Evolutionary conservation across 768 basidiomycete species (phyloP).

Genomic region (Agaricus bisporus): DNA sequence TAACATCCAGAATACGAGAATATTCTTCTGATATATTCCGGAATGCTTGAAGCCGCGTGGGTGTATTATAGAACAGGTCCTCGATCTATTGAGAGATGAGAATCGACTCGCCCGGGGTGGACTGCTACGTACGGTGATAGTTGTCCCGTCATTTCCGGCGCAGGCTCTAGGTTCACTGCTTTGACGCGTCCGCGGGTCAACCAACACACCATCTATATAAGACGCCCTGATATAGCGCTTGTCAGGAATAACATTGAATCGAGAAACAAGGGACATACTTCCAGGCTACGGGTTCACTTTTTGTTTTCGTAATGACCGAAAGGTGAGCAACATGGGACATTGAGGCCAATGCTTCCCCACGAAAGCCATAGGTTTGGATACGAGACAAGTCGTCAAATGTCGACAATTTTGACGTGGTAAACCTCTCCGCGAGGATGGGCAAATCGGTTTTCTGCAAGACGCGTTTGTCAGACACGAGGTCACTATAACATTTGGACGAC

Average conservation of each 20-base stretch:
- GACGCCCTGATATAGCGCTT: conserved; percentile 49
- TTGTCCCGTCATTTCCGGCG: conserved; percentile 94
- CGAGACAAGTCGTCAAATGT: conserved; percentile 79
- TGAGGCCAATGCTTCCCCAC: conserved; percentile 94
- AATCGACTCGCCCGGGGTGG: neutral
- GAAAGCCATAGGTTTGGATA: conserved; percentile 92
- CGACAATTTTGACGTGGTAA: conserved; percentile 90
- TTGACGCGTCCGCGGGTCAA: conserved; percentile 64
- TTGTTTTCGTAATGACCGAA: conserved; percentile 87
- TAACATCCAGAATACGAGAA: conserved; percentile 81
- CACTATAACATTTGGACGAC: conserved; percentile 17
- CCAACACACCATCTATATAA: conserved; percentile 74
- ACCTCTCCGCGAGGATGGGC: conserved; percentile 87
- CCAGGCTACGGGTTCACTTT: conserved; percentile 79
- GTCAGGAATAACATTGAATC: neutral
- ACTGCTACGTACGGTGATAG: conserved; percentile 56
- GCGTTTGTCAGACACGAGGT: neutral
- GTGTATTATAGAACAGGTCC: conserved; percentile 92
- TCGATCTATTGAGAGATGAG: conserved; percentile 58
- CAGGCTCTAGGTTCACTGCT: conserved; percentile 78
- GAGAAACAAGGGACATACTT: conserved; percentile 52
- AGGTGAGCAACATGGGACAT: conserved; percentile 92
- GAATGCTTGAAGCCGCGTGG: conserved; percentile 79
- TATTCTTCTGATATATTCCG: conserved; percentile 89
- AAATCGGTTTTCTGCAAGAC: conserved; percentile 71